Evolutionary conservation across 202 grass and related monocot species (phyloP).

Genomic region (Panicum virgatum): DNA sequence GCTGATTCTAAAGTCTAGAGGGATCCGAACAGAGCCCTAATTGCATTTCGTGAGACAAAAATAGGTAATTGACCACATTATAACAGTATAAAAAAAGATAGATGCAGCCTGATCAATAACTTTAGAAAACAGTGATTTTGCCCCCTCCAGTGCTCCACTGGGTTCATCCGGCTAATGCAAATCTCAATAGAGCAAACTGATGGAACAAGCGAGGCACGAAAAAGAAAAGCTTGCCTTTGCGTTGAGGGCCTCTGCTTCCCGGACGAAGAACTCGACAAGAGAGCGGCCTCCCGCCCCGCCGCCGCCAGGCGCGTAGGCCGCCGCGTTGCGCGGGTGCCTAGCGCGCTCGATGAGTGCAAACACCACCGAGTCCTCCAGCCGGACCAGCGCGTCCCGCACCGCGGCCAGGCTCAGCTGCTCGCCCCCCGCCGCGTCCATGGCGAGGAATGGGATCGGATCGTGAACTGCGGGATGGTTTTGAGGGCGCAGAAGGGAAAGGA

Average conservation of each 20-base stretch:
- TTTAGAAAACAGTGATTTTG: not conserved
- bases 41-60: not conserved
- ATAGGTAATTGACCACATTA: not conserved
- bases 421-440: constrained; percentile 37
- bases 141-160: not conserved
- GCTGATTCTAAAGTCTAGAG: too few species aligned
- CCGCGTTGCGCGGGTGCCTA: constrained; percentile 65
- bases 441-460: not conserved
- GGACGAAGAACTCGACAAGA: constrained; percentile 64
- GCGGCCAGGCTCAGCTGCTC: constrained; percentile 56
- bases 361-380: constrained; percentile 90
- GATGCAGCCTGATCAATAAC: not conserved
- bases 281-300: constrained; percentile 43
- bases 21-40: too few species aligned
- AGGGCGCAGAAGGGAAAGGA: not conserved
- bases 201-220: too few species aligned
- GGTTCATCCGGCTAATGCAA: not conserved
- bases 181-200: too few species aligned
- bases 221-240: constrained; percentile 54
- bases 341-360: constrained; percentile 87
- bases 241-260: constrained; percentile 63
- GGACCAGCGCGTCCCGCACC: constrained; percentile 79
- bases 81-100: not conserved
- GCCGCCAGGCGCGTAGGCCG: constrained; percentile 44
- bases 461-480: not conserved